Evolutionary conservation across 108 stramenopile species (phyloP).

Genomic region (Craspedostauros australis): DNA sequence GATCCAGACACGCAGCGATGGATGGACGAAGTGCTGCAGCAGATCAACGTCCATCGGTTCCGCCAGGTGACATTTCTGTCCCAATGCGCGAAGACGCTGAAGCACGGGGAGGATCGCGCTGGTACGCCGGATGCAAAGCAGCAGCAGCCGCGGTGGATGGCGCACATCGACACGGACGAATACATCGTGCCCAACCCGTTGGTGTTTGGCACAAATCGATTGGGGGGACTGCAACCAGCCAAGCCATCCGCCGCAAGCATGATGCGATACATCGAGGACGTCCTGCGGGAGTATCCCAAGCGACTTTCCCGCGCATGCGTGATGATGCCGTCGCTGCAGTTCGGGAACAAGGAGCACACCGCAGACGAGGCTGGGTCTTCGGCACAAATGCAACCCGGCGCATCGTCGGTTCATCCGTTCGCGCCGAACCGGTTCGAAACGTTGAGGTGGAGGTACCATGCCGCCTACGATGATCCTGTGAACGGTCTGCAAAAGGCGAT

Average conservation of each 20-base stretch:
- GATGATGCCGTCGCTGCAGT: slow-evolving; percentile 21
- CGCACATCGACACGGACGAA: slow-evolving; percentile 64
- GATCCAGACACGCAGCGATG: not conserved
- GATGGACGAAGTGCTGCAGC: slow-evolving; percentile 2
- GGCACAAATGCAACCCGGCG: no score
- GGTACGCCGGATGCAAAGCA: not conserved
- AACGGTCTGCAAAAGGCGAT: slow-evolving; percentile 21
- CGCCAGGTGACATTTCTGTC: slow-evolving; percentile 33
- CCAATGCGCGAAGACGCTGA: slow-evolving; percentile 10
- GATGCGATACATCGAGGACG: slow-evolving; percentile 3
- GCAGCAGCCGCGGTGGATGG: slow-evolving; percentile 29
- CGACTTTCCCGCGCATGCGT: slow-evolving; percentile 13
- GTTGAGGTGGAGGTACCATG: slow-evolving; percentile 33
- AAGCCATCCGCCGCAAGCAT: slow-evolving; percentile 2
- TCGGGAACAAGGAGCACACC: no score
- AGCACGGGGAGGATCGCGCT: not conserved
- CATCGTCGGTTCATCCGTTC: no score
- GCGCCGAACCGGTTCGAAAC: slow-evolving; percentile 25
- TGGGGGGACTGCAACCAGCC: not conserved
- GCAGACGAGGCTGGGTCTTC: no score
- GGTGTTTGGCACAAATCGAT: not conserved
- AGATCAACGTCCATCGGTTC: slow-evolving; percentile 32
- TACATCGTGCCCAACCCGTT: slow-evolving; percentile 46
- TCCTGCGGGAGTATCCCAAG: slow-evolving; percentile 10
- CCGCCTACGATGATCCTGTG: slow-evolving; percentile 7